A percentile compares a stretch with the other conserved stretches of the same genome.
phyloP scores from a whole-genome alignment of 2,329 filamentous ascomycete species.

The Neopestalotiopsis clavispora region DNA sequence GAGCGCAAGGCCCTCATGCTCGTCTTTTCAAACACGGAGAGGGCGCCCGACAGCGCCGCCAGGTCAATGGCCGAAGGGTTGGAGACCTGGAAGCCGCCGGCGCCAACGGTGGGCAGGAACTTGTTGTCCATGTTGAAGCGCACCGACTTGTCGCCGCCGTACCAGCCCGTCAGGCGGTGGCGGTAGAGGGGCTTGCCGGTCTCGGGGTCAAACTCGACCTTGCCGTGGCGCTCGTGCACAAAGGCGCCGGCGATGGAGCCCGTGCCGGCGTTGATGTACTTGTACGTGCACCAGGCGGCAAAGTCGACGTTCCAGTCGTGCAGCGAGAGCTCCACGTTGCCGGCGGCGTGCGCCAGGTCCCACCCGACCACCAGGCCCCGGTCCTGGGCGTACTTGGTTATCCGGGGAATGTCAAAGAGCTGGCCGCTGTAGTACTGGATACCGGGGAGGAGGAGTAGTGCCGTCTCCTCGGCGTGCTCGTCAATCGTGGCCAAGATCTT shows the following conservation, averaged over 20 bases:
- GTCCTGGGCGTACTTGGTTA: constrained; percentile 76
- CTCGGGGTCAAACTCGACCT: constrained; percentile 51
- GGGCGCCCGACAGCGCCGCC: constrained; percentile 72
- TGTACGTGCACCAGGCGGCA: constrained; percentile 92
- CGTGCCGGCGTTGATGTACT: constrained; percentile 88
- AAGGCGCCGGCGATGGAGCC: constrained; percentile 82
- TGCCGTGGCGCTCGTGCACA: constrained; percentile 76
- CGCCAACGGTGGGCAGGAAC: constrained; percentile 79
- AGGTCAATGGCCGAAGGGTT: constrained; percentile 84
- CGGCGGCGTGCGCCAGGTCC: constrained; percentile 87
- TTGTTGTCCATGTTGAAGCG: constrained; percentile 84
- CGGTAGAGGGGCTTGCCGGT: constrained; percentile 56
- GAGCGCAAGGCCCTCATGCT: constrained; percentile 70
- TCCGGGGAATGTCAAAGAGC: constrained; percentile 79
- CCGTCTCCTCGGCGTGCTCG: constrained; percentile 72
- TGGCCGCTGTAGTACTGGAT: constrained; percentile 95
- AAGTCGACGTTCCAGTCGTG: constrained; percentile 94
- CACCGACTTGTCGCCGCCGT: constrained; percentile 77
- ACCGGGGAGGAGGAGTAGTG: constrained; percentile 80
- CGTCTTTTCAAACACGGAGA: constrained; percentile 77
- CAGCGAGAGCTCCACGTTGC: constrained; percentile 78
- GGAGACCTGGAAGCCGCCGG: constrained; percentile 81
- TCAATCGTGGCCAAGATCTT: constrained; percentile 77
- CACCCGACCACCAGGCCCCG: constrained; percentile 79
- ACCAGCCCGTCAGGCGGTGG: constrained; percentile 81